These are phyloP conservation scores for Wallacemonas collosoma DNA, from an alignment of 208 protist genomes.

Conservation along the genomic window DNA sequence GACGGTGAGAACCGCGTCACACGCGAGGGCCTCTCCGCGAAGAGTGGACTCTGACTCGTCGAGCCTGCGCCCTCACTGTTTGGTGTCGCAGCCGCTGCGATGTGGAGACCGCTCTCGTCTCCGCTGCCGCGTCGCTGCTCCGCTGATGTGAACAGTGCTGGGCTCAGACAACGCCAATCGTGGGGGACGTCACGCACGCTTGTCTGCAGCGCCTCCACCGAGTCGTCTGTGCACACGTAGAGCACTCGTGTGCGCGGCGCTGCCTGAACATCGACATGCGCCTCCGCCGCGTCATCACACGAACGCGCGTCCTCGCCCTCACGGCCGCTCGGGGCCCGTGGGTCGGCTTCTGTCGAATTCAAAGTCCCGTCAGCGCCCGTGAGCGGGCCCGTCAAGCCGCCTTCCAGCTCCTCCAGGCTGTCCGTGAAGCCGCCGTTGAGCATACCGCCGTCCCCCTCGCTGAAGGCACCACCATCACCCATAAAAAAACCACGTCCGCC, in stretches of 20 bases:
- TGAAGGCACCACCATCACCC: conserved; percentile 20
- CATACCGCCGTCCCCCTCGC: conserved; percentile 9
- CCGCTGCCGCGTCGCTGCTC: too few relatives aligned
- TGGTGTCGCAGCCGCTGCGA: too few relatives aligned
- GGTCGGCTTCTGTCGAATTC: too few relatives aligned
- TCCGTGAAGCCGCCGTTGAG: conserved; percentile 5
- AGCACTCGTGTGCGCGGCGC: conserved; percentile 42
- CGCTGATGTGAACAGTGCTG: conserved; percentile 1
- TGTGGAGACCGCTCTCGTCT: too few relatives aligned
- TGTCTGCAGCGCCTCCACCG: conserved; percentile 27
- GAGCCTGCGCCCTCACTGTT: neutral
- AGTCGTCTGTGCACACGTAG: conserved; percentile 65
- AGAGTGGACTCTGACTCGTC: neutral
- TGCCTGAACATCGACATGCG: neutral
- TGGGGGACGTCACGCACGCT: conserved; percentile 42
- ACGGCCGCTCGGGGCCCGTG: neutral
- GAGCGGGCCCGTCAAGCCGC: neutral
- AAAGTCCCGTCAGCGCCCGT: neutral
- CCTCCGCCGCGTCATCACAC: too few relatives aligned
- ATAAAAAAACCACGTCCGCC: conserved; percentile 22
- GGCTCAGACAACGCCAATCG: conserved; percentile 52
- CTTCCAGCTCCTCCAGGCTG: conserved; percentile 21
- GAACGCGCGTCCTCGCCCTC: neutral
- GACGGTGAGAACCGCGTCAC: conserved; percentile 17
- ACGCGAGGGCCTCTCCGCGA: neutral